Evolutionary conservation across 2,329 filamentous ascomycete species (phyloP), one percentile per base, ranked within the genome.

Genomic region (Claviceps fusiformis): DNA sequence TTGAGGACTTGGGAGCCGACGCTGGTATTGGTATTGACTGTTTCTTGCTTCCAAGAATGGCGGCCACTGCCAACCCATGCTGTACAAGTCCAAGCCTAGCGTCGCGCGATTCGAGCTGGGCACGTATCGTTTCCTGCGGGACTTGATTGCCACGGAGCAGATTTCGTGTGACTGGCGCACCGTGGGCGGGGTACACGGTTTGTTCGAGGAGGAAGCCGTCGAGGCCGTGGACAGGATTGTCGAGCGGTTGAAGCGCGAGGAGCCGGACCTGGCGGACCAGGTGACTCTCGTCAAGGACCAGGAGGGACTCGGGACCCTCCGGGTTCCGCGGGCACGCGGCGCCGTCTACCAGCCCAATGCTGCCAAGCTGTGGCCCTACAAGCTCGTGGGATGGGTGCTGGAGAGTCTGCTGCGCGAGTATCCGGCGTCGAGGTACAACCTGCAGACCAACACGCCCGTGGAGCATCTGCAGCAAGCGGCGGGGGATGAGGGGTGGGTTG

Each of bases 321-420:
- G 82, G 3, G 69, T 85, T 1, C 75, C 78, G 0, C 67, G 67
- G 8, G 83, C 82, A 7, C 64, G 76, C 8, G 87, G 83, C 2
- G 86, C 82, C 6, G 75, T 89, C 3, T 71, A 85, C 17, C 85
- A 85, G 58, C 71, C 73, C 45, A 71, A 80, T 46, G 87, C 87
- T 0, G 86, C 83, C 0, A 82, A 81, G 61, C 66, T 89, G 49
- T 91, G 86, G 86, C 89, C 89, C 0, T 95, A 95, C 68, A 95
- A 93, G 70, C 78, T 95, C 19, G 83, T 95, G 2, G 74, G 82
- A 1, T 85, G 82, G 69, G 75, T 91, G 0, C 71, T 95, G 0
- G 81, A 87, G 64, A 68, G 72, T 9, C 75, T 88, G 0, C 63
- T 81, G 1, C 59, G 55, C 33, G 61, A 59, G 52, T 64, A 67